Conservation (phyloP, 2,329 filamentous ascomycete genomes). For the Coniochaeta hoffmannii region DNA sequence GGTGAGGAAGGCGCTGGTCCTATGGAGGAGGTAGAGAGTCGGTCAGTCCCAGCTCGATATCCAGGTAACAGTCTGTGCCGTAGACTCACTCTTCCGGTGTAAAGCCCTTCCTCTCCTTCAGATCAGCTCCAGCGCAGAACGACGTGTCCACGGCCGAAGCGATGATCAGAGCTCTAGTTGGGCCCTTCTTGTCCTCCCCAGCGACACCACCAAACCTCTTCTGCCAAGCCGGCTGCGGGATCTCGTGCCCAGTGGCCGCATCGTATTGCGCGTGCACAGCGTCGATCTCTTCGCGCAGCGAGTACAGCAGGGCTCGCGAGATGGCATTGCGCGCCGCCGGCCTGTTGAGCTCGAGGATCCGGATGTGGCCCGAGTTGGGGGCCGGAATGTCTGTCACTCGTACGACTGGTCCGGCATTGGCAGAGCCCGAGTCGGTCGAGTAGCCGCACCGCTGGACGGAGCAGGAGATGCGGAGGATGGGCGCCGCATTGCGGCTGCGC, state of each 20-base stretch:
- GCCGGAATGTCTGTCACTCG: conserved; percentile 70
- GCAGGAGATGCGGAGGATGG: not conserved
- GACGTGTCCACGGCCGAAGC: conserved; percentile 77
- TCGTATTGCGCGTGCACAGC: conserved; percentile 59
- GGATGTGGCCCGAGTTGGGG: conserved; percentile 74
- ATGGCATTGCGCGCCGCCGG: conserved; percentile 85
- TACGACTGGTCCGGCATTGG: conserved; percentile 44
- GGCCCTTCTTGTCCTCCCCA: conserved; percentile 37
- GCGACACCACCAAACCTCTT: conserved; percentile 37
- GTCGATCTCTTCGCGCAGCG: conserved; percentile 66
- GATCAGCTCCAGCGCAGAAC: conserved; percentile 91
- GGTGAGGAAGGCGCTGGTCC: conserved; percentile 71
- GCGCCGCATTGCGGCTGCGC: not conserved
- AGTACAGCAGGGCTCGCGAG: conserved; percentile 66
- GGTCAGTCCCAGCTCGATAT: not conserved
- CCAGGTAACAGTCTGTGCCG: conserved; percentile 3
- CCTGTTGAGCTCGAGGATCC: conserved; percentile 80
- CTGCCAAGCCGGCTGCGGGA: conserved; percentile 25
- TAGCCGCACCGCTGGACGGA: conserved; percentile 8
- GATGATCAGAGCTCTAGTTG: conserved; percentile 74
- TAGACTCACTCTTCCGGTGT: conserved; percentile 60
- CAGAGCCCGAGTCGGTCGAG: conserved; percentile 19
- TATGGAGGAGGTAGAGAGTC: conserved; percentile 29
- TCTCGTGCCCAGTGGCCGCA: conserved; percentile 41
- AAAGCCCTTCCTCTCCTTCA: conserved; percentile 81